Evolutionary conservation across 148 eudicot genomes (phyloP).

Genomic region (Polygonum maritimum): DNA sequence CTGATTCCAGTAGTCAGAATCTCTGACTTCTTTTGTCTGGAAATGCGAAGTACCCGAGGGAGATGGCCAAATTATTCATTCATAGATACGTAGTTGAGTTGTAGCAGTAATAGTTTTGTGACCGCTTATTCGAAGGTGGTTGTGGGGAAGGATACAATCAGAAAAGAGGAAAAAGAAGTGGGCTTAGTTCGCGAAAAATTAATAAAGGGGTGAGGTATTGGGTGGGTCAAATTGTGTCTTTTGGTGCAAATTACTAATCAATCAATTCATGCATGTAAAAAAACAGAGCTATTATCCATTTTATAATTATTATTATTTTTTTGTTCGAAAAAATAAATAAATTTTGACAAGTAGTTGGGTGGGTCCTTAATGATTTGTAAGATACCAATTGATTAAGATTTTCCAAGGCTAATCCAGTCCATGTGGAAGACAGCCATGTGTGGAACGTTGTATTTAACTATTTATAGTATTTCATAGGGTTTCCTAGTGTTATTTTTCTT

Average conservation of each 20-base stretch:
- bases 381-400: background rate
- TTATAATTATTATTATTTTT: background rate
- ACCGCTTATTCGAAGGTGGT: background rate
- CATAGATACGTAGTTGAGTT: background rate
- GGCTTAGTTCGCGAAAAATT: background rate
- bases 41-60: background rate
- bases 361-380: background rate
- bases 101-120: too few relatives aligned
- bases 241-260: background rate
- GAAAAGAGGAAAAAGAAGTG: background rate
- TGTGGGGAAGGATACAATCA: background rate
- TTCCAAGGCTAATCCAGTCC: background rate
- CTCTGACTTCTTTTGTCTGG: conserved; percentile 3
- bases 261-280: background rate
- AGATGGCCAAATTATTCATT: background rate
- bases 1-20: background rate
- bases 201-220: background rate
- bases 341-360: background rate
- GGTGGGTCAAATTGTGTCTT: conserved; percentile 8
- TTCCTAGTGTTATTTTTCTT: background rate
- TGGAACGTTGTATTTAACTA: background rate
- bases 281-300: too few relatives aligned
- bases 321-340: background rate
- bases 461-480: background rate
- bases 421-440: background rate